A percentile compares a stretch with the other conserved stretches of the same genome.
phyloP scores from a whole-genome alignment of 768 basidiomycete species.

The Panaeolus papilionaceus region DNA sequence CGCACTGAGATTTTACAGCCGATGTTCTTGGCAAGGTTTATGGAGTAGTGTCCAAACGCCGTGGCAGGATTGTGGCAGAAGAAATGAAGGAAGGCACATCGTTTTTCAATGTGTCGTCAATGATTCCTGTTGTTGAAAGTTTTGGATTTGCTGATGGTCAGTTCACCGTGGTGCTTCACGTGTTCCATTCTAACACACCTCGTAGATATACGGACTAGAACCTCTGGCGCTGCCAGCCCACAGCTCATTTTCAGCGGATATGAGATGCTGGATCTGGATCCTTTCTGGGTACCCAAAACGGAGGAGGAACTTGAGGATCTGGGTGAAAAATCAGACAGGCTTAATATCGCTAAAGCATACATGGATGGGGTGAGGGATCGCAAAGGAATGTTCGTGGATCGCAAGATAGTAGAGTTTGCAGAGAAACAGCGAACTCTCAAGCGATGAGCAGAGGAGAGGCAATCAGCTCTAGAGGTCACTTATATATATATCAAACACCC shows the following conservation, averaged over 20 bases:
- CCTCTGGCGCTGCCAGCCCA: constrained; percentile 96
- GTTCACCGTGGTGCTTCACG: constrained; percentile 25
- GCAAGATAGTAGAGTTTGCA: constrained; percentile 93
- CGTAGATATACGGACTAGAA: constrained; percentile 92
- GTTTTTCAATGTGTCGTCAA: constrained; percentile 90
- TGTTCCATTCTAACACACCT: neutral
- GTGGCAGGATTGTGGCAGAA: constrained; percentile 92
- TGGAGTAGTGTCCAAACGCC: constrained; percentile 89
- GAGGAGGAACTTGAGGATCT: constrained; percentile 97
- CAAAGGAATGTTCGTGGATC: constrained; percentile 95
- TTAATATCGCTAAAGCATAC: constrained; percentile 92
- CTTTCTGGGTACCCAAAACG: constrained; percentile 98
- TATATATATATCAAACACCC: constrained; percentile 11
- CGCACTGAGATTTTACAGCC: constrained; percentile 50
- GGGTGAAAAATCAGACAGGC: constrained; percentile 93
- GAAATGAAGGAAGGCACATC: constrained; percentile 99
- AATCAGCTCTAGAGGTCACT: neutral
- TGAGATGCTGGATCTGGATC: constrained; percentile 92
- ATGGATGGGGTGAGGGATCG: constrained; percentile 90
- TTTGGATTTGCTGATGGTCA: constrained; percentile 97
- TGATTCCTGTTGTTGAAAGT: constrained; percentile 95
- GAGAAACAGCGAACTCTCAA: constrained; percentile 96
- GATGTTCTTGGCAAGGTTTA: constrained; percentile 98
- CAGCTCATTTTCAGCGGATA: constrained; percentile 99
- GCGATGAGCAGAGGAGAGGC: constrained; percentile 41